phyloP scores from a whole-genome alignment of 1,284 basidiomycete genomes.

The Ustanciosporium gigantosporum region DNA sequence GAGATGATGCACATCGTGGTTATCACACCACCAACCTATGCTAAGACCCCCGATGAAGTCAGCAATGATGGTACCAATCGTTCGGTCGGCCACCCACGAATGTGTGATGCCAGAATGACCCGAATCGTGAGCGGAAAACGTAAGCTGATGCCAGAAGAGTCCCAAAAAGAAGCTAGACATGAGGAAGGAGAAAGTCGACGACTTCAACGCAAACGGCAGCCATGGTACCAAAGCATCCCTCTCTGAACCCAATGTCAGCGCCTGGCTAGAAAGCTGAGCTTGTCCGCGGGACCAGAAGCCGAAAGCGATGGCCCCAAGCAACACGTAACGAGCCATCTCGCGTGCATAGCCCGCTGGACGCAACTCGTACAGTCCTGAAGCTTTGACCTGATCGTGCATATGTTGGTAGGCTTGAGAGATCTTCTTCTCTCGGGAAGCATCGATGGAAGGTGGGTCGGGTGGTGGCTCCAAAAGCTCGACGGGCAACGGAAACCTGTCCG shows the following conservation, averaged over 20 bases:
- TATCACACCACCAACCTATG: slow-evolving; percentile 97
- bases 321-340: slow-evolving; percentile 76
- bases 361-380: slow-evolving; percentile 82
- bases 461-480: slow-evolving; percentile 59
- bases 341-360: slow-evolving; percentile 88
- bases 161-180: slow-evolving; percentile 79
- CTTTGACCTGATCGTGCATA: slow-evolving; percentile 75
- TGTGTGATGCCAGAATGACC: slow-evolving; percentile 94
- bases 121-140: slow-evolving; percentile 89
- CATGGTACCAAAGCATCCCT: not conserved
- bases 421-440: slow-evolving; percentile 69
- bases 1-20: slow-evolving; percentile 96
- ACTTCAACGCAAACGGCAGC: not conserved
- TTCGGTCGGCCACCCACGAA: slow-evolving; percentile 77
- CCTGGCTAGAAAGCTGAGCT: slow-evolving; percentile 6
- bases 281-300: slow-evolving; percentile 65
- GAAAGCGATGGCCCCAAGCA: slow-evolving; percentile 69
- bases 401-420: slow-evolving; percentile 79
- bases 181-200: slow-evolving; percentile 63
- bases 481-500: slow-evolving; percentile 49
- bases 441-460: slow-evolving; percentile 63
- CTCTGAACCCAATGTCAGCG: not conserved
- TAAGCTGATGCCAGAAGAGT: slow-evolving; percentile 89
- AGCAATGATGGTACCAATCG: slow-evolving; percentile 79
- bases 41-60: slow-evolving; percentile 89